phyloP scores from a whole-genome alignment of 1,284 basidiomycete species.

The Boletus chippewaensis region DNA sequence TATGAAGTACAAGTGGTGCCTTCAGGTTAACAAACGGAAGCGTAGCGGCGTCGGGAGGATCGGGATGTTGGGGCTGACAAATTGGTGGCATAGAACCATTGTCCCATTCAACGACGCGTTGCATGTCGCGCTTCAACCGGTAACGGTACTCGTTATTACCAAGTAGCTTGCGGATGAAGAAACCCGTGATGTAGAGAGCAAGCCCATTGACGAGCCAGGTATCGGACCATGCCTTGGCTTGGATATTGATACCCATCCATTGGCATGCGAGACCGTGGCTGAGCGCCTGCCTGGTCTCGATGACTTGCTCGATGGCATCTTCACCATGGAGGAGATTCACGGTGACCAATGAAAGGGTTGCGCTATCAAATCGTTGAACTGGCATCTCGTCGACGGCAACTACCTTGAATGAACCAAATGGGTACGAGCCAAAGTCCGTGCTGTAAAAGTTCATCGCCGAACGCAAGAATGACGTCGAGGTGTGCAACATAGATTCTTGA shows the following conservation, averaged over 20 bases:
- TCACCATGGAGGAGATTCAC: conserved; percentile 84
- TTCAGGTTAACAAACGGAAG: conserved; percentile 93
- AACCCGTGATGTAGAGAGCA: conserved; percentile 83
- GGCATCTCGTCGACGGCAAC: conserved; percentile 93
- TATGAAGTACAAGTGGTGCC: conserved; percentile 90
- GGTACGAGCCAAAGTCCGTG: conserved; percentile 93
- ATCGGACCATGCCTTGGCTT: conserved; percentile 92
- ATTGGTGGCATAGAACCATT: conserved; percentile 89
- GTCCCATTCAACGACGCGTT: conserved; percentile 86
- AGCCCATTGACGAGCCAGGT: conserved; percentile 95
- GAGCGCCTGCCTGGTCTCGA: conserved; percentile 84
- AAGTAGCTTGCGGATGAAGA: conserved; percentile 82
- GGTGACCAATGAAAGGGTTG: conserved; percentile 78
- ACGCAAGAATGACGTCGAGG: conserved; percentile 74
- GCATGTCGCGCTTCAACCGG: conserved; percentile 93
- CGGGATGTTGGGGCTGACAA: conserved; percentile 80
- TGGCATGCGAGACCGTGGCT: conserved; percentile 89
- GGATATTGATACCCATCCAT: conserved; percentile 97
- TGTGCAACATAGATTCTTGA: conserved; percentile 62
- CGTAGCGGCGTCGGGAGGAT: conserved; percentile 74
- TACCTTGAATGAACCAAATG: conserved; percentile 91
- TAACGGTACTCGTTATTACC: conserved; percentile 99
- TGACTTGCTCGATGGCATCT: conserved; percentile 89
- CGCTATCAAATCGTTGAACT: conserved; percentile 72
- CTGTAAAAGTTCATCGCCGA: conserved; percentile 90